phyloP scores from a whole-genome alignment of 192 early-diverging fungal genomes.

The Backusella luteola region DNA sequence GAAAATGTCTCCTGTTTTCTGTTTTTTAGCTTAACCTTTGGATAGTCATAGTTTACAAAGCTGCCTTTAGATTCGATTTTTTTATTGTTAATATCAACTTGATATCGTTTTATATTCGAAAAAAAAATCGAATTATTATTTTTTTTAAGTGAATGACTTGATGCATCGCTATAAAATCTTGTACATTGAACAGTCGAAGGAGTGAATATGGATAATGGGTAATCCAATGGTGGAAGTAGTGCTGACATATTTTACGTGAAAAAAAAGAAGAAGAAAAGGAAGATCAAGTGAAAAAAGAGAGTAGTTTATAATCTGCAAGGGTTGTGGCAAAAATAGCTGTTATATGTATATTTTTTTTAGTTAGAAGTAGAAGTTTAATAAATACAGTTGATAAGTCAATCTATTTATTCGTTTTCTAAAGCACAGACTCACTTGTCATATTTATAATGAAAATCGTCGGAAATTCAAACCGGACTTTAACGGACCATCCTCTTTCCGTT shows the following conservation, averaged over 20 bases:
- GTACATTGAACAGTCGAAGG: slow-evolving; percentile 17
- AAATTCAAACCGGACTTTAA: background rate
- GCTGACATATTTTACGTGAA: background rate
- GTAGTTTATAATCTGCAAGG: background rate
- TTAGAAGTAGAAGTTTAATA: background rate
- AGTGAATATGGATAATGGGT: background rate
- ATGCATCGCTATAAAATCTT: slow-evolving; percentile 9
- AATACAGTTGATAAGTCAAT: background rate
- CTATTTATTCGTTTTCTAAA: background rate
- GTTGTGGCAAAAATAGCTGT: background rate
- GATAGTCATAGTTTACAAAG: background rate
- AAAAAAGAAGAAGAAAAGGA: background rate
- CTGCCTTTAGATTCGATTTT: background rate
- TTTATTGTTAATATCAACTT: background rate
- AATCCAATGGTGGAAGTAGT: background rate
- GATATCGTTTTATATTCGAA: background rate
- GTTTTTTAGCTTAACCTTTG: background rate
- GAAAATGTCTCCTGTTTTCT: slow-evolving; percentile 1
- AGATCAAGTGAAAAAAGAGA: background rate
- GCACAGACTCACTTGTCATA: background rate
- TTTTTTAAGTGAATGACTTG: background rate
- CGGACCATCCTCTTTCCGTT: background rate
- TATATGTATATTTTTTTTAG: background rate
- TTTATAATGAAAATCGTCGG: background rate
- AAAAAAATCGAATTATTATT: background rate